Evolutionary conservation across 75 land plant species (phyloP).

Genomic region (Larix kaempferi): DNA sequence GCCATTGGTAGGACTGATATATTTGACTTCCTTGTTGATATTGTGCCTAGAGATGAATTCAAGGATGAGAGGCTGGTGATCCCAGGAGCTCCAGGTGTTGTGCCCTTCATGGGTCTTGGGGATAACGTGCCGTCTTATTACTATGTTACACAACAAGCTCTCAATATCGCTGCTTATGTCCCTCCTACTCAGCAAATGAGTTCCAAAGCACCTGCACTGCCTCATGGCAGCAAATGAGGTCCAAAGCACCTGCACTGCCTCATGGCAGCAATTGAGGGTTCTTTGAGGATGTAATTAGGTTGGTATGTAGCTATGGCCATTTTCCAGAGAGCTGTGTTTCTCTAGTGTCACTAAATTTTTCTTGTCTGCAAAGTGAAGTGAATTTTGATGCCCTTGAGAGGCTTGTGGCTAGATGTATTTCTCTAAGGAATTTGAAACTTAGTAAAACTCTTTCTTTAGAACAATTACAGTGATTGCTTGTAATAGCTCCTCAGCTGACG

Average conservation of each 20-base stretch:
- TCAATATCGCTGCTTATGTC: slow-evolving; percentile 13
- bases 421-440: too few species aligned
- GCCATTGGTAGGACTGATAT: slow-evolving; percentile 84
- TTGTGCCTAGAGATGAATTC: slow-evolving; percentile 84
- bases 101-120: slow-evolving; percentile 33
- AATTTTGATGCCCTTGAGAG: too few species aligned
- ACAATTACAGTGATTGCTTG: too few species aligned
- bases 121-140: slow-evolving; percentile 58
- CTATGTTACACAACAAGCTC: slow-evolving; percentile 21
- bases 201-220: not conserved
- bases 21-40: slow-evolving; percentile 82
- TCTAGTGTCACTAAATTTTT: too few species aligned
- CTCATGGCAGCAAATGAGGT: too few species aligned
- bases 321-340: too few species aligned
- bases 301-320: not conserved
- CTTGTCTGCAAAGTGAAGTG: too few species aligned
- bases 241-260: too few species aligned
- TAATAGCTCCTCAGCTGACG: too few species aligned
- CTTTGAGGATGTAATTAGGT: not conserved
- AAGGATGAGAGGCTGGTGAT: slow-evolving; percentile 58
- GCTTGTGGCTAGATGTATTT: too few species aligned
- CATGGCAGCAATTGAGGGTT: not conserved
- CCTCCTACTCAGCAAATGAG: slow-evolving; percentile 19
- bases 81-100: slow-evolving; percentile 29
- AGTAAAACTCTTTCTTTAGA: too few species aligned